phyloP scores from a whole-genome alignment of 495 filamentous ascomycete genomes.

The Penicillium diatomitis region DNA sequence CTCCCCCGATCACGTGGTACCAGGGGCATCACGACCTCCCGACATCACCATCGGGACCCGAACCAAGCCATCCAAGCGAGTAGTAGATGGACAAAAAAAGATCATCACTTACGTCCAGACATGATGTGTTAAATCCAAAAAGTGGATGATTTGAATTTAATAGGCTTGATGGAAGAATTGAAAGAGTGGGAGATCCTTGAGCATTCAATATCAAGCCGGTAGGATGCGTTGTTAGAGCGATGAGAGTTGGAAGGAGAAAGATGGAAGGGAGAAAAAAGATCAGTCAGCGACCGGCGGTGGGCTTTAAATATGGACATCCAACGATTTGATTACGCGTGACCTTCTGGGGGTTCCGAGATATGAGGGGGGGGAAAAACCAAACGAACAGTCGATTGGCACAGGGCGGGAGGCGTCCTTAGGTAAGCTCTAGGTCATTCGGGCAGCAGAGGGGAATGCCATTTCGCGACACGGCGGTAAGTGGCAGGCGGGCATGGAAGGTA shows the following conservation, averaged over 20 bases:
- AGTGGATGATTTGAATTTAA: conserved; percentile 15
- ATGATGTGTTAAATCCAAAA: conserved; percentile 46
- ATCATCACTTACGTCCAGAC: conserved; percentile 84
- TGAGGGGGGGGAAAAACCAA: too few species aligned
- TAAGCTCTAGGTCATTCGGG: conserved; percentile 7
- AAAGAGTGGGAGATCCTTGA: conserved; percentile 10
- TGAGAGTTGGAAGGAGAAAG: conserved; percentile 12
- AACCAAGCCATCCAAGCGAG: conserved; percentile 2
- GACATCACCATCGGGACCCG: conserved; percentile 1
- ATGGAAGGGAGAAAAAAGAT: neutral
- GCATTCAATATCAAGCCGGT: neutral
- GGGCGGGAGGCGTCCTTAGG: conserved; percentile 4
- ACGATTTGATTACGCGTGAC: conserved; percentile 17
- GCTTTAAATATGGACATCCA: conserved; percentile 16
- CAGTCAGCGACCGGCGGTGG: conserved; percentile 10
- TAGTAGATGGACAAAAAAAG: conserved; percentile 8
- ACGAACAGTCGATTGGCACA: too few species aligned
- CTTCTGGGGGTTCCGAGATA: conserved; percentile 2
- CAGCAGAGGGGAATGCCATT: conserved; percentile 12
- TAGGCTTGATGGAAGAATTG: conserved; percentile 11
- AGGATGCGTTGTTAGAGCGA: conserved; percentile 21
- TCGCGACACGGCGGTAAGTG: conserved; percentile 34
- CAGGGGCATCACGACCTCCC: conserved; percentile 14
- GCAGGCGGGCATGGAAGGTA: conserved; percentile 22
- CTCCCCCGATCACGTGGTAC: conserved; percentile 6